These are phyloP conservation scores for Porodaedalea pini DNA, from an alignment of 1,284 basidiomycete genomes.

Conservation along the genomic window DNA sequence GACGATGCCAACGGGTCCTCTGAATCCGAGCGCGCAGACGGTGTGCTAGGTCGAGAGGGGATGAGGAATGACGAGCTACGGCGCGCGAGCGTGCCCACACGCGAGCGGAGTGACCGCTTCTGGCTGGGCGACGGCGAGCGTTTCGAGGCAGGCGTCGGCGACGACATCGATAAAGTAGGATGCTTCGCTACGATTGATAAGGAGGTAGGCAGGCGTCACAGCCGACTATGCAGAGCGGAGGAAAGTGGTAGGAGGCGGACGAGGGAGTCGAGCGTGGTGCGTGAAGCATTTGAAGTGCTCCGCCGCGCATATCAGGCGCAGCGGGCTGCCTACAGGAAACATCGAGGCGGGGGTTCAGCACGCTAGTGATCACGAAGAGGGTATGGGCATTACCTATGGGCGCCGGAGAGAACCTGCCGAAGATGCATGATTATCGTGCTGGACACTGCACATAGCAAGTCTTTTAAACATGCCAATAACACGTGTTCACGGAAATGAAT, in stretches of 20 bases:
- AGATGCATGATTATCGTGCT: conserved; percentile 12
- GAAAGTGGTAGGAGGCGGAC: background rate
- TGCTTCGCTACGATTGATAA: background rate
- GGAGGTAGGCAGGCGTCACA: background rate
- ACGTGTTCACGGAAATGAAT: conserved; percentile 16
- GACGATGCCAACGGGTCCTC: conserved; percentile 1
- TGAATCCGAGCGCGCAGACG: conserved; percentile 29
- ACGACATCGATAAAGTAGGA: conserved; percentile 1
- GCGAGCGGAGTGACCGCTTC: conserved; percentile 30
- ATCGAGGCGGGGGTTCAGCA: conserved; percentile 14
- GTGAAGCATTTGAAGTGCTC: conserved; percentile 15
- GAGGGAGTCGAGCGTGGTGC: background rate
- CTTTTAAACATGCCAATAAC: conserved; percentile 4
- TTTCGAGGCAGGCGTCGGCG: background rate
- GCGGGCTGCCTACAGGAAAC: conserved; percentile 19
- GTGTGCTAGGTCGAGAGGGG: conserved; percentile 32
- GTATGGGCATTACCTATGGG: conserved; percentile 1
- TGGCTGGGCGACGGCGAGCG: background rate
- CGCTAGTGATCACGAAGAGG: conserved; percentile 10
- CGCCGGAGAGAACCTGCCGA: background rate
- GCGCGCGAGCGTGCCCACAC: conserved; percentile 43
- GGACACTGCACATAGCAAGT: background rate
- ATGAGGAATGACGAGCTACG: conserved; percentile 47
- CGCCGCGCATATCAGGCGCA: conserved; percentile 16
- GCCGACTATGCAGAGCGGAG: background rate